These are phyloP conservation scores for Voacanga thouarsii DNA, from an alignment of 257 asterid genomes.

Conservation along the genomic window DNA sequence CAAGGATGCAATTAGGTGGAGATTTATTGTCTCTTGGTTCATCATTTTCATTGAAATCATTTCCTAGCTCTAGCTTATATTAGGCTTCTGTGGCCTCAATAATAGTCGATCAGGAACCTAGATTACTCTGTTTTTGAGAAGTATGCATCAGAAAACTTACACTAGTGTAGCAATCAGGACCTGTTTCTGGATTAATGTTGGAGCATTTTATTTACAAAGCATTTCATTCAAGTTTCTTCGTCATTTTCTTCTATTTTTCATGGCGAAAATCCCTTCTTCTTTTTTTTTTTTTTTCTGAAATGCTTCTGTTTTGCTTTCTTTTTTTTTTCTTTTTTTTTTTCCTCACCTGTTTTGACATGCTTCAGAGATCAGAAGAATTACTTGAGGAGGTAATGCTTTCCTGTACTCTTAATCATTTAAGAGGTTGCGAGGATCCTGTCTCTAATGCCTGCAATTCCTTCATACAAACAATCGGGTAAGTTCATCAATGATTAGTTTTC, in stretches of 20 bases:
- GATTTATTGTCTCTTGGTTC: slow-evolving; percentile 1
- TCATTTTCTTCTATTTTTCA: not conserved
- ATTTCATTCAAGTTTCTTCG: not conserved
- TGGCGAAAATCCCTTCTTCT: not conserved
- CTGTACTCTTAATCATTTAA: slow-evolving; percentile 75
- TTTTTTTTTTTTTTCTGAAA: slow-evolving; percentile 3
- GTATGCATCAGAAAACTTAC: not conserved
- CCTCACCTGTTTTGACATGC: slow-evolving; percentile 29
- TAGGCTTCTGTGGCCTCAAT: not conserved
- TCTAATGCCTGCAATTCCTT: slow-evolving; percentile 74
- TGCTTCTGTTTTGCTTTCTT: slow-evolving; percentile 6
- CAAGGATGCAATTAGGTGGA: slow-evolving; percentile 11
- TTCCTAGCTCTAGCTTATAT: not conserved
- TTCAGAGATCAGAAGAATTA: slow-evolving; percentile 86
- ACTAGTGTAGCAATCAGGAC: not conserved
- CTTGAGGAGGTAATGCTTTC: slow-evolving; percentile 92
- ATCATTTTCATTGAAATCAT: not conserved
- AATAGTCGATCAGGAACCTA: not conserved
- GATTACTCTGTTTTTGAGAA: not conserved
- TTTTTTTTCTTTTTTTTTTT: no score
- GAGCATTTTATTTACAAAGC: not conserved
- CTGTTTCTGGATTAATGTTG: not conserved
- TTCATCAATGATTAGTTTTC: not conserved
- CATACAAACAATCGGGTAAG: slow-evolving; percentile 76
- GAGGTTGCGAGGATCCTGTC: slow-evolving; percentile 42